phyloP scores from a whole-genome alignment of 2,329 filamentous ascomycete species.

The Pseudogymnoascus sp. region DNA sequence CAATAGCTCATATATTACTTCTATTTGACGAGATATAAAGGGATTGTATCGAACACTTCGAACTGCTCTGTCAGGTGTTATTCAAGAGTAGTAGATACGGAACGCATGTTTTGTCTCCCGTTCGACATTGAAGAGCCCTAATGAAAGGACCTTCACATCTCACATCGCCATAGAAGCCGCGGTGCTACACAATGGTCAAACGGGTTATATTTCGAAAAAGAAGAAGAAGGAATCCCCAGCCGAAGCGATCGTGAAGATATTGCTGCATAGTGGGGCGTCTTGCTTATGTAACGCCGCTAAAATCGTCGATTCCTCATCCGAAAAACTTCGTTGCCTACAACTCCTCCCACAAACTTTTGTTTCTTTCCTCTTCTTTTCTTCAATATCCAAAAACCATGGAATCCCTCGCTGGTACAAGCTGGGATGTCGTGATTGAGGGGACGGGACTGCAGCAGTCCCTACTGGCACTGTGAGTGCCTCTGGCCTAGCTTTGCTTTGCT shows the following conservation, averaged over 20 bases:
- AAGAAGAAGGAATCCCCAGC: conserved; percentile 24
- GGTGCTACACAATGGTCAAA: conserved; percentile 33
- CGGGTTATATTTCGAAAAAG: conserved; percentile 28
- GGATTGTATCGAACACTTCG: conserved; percentile 11
- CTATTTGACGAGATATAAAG: conserved; percentile 3
- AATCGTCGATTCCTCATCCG: conserved; percentile 4
- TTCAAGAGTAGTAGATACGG: conserved; percentile 87
- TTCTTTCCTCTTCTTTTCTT: conserved; percentile 11
- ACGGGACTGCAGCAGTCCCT: conserved; percentile 73
- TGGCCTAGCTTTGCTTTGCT: conserved; percentile 16
- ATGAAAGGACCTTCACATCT: conserved; percentile 43
- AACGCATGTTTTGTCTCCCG: conserved; percentile 59
- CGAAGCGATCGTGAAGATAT: conserved; percentile 15
- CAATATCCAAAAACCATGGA: conserved; percentile 49
- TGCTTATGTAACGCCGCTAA: conserved; percentile 11
- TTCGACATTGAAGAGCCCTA: conserved; percentile 46
- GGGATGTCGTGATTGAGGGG: conserved; percentile 74
- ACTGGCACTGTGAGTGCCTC: conserved; percentile 58
- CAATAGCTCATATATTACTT: not conserved
- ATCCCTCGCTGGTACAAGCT: conserved; percentile 62
- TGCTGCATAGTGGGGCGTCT: conserved; percentile 14
- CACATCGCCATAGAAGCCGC: conserved; percentile 29
- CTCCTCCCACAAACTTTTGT: conserved; percentile 20
- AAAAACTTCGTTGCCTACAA: conserved; percentile 8
- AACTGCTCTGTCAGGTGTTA: conserved; percentile 24